Conservation (phyloP, 306 rosid genomes). For the Hippophae rhamnoides region DNA sequence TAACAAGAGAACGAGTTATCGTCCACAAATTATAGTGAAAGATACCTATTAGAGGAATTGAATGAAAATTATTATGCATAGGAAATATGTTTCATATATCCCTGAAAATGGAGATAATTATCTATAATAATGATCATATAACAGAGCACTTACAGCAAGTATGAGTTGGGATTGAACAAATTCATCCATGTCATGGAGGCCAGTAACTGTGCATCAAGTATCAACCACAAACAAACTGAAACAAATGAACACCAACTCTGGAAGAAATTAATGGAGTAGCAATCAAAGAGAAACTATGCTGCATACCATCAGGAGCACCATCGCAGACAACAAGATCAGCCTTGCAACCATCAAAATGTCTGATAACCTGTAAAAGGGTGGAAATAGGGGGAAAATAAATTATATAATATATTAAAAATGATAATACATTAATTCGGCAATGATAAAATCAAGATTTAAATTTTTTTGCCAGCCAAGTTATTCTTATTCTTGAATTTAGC, state of each 20-base stretch:
- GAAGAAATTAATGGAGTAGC: slow-evolving; percentile 7
- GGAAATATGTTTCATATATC: not conserved
- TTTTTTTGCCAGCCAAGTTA: not conserved
- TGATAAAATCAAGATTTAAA: slow-evolving; percentile 8
- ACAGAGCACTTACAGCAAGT: slow-evolving; percentile 64
- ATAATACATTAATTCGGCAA: slow-evolving; percentile 1
- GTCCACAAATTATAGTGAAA: not conserved
- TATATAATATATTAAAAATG: not conserved
- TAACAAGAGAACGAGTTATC: no score
- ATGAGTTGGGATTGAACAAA: slow-evolving; percentile 95
- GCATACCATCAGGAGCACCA: slow-evolving; percentile 95
- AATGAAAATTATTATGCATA: not conserved
- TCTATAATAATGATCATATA: not conserved
- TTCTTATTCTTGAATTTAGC: no score
- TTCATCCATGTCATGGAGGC: slow-evolving; percentile 99
- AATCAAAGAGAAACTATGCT: not conserved
- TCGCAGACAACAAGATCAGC: slow-evolving; percentile 98
- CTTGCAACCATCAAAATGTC: slow-evolving; percentile 97
- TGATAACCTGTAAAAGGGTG: slow-evolving; percentile 57
- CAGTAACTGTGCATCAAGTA: slow-evolving; percentile 58
- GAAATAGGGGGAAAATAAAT: not conserved
- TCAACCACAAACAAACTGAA: slow-evolving; percentile 1
- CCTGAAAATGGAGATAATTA: not conserved
- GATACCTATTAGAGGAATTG: not conserved
- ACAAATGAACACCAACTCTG: not conserved